A percentile compares a stretch with the other conserved stretches of the same genome.
Evolutionary conservation across 768 basidiomycete species (phyloP).

Genomic region (Termitomyces eurrhizus): DNA sequence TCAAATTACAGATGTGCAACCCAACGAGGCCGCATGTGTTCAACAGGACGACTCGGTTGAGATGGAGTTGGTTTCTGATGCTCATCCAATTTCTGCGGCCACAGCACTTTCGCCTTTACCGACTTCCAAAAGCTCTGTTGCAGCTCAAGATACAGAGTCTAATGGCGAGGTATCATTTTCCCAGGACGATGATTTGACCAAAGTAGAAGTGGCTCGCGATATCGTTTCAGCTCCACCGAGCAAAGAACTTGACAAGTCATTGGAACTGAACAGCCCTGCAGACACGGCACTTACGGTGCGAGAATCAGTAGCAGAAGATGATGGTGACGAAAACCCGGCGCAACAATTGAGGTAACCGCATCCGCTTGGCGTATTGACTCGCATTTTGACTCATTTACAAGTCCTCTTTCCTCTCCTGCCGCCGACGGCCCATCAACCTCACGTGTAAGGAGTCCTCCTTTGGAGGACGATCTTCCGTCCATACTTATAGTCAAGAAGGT

Average conservation of each 20-base stretch:
- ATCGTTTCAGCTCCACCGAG: not conserved
- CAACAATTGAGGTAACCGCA: slow-evolving; percentile 10
- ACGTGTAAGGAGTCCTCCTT: slow-evolving; percentile 7
- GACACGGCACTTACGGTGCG: not conserved
- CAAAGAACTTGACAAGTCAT: not conserved
- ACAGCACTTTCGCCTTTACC: not conserved
- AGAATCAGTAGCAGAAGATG: not conserved
- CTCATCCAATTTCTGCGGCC: not conserved
- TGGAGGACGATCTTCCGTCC: slow-evolving; percentile 24
- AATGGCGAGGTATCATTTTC: too few relatives aligned
- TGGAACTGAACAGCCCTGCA: not conserved
- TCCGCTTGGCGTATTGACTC: not conserved
- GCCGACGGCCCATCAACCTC: not conserved
- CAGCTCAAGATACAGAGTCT: not conserved
- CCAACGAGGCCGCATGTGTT: not conserved
- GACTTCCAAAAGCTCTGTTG: not conserved
- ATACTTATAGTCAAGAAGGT: slow-evolving; percentile 24
- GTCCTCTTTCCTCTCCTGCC: slow-evolving; percentile 8
- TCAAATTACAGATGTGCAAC: not conserved
- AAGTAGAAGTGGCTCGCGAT: not conserved
- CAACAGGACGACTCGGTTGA: not conserved
- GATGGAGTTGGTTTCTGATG: not conserved
- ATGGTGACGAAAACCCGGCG: not conserved
- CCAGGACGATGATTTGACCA: not conserved
- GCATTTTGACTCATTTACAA: not conserved